phyloP scores from a whole-genome alignment of 805 yeast species.

The Yarrowia deformans region DNA sequence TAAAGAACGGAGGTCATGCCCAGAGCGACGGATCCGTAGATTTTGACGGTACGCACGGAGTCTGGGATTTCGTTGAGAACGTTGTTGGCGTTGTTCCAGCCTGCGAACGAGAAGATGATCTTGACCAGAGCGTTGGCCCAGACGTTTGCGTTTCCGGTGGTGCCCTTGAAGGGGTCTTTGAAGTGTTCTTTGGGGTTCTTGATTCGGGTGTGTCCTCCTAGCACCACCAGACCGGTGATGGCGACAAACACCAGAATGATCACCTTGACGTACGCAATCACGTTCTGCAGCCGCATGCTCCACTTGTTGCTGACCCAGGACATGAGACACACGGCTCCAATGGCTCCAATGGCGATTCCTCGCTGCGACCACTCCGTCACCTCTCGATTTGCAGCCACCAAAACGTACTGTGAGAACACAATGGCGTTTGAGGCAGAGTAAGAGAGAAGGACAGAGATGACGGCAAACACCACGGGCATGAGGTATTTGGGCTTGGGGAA shows the following conservation, averaged over 20 bases:
- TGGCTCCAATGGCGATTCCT: slow-evolving; percentile 58
- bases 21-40: slow-evolving; percentile 11
- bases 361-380: slow-evolving; percentile 54
- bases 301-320: slow-evolving; percentile 60
- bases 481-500: slow-evolving; percentile 62
- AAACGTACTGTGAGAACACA: slow-evolving; percentile 68
- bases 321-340: slow-evolving; percentile 56
- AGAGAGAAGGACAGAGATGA: slow-evolving; percentile 62
- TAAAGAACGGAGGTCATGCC: neutral
- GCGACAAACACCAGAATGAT: slow-evolving; percentile 60
- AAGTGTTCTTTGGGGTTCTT: slow-evolving; percentile 51
- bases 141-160: slow-evolving; percentile 51
- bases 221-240: slow-evolving; percentile 56
- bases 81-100: slow-evolving; percentile 33
- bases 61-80: slow-evolving; percentile 21
- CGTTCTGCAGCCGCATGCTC: slow-evolving; percentile 62
- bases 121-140: slow-evolving; percentile 62
- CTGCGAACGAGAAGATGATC: slow-evolving; percentile 19
- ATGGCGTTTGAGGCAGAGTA: slow-evolving; percentile 68
- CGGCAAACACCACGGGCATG: slow-evolving; percentile 59
- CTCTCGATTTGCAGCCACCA: slow-evolving; percentile 55
- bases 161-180: slow-evolving; percentile 52
- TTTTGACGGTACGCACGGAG: slow-evolving; percentile 12
- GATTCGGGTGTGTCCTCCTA: slow-evolving; percentile 50
- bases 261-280: slow-evolving; percentile 63